Percentiles rank a stretch among this genome's conserved stretches.
Evolutionary conservation across 257 asterid species (phyloP).

Genomic region (Penstemon barbatus): DNA sequence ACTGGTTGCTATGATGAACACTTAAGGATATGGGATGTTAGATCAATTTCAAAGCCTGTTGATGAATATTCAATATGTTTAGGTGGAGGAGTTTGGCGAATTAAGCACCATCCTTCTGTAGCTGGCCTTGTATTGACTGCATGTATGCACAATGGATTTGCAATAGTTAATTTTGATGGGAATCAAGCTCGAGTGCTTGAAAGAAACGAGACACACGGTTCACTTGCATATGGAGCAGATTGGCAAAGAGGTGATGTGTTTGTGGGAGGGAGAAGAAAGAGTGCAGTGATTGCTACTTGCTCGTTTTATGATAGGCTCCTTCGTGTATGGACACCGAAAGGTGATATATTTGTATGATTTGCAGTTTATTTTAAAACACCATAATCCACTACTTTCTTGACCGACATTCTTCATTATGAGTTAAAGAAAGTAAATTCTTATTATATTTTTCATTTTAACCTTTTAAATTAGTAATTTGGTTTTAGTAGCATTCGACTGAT

Average conservation of each 20-base stretch:
- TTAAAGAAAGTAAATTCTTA: too few relatives aligned
- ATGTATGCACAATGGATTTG: constrained; percentile 91
- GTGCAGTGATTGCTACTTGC: constrained; percentile 70
- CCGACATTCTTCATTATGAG: background rate
- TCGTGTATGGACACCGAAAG: constrained; percentile 66
- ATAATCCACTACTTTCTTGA: background rate
- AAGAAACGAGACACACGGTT: constrained; percentile 56
- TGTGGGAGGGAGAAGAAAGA: constrained; percentile 37
- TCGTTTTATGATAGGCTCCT: constrained; percentile 84
- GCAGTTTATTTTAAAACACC: background rate
- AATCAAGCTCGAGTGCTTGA: constrained; percentile 49
- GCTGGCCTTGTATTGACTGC: constrained; percentile 72
- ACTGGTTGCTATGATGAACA: constrained; percentile 87
- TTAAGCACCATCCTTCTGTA: constrained; percentile 71
- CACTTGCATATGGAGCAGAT: constrained; percentile 96
- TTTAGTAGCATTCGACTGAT: too few relatives aligned
- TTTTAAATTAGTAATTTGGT: too few relatives aligned
- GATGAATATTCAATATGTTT: constrained; percentile 51
- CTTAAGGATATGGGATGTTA: constrained; percentile 81
- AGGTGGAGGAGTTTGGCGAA: constrained; percentile 96
- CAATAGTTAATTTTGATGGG: constrained; percentile 50
- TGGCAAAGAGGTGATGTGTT: constrained; percentile 67
- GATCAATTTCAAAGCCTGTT: constrained; percentile 65
- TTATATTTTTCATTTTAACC: too few relatives aligned
- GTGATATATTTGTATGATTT: constrained; percentile 34